These are phyloP conservation scores for Sporothrix mexicana DNA, from an alignment of 2,329 filamentous ascomycete species.

Conservation along the genomic window DNA sequence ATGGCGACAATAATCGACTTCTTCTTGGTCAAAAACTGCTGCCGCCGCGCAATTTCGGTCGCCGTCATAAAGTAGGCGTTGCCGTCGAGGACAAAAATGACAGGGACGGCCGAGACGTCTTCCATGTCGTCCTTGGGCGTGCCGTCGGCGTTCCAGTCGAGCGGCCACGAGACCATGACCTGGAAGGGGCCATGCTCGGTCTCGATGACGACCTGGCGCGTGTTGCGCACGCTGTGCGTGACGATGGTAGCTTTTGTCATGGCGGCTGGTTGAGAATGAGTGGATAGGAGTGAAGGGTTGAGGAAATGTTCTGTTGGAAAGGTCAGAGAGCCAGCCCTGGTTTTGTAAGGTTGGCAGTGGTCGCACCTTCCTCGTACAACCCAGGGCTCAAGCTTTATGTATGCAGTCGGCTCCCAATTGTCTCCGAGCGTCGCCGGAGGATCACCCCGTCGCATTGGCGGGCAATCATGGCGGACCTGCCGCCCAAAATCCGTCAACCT, in stretches of 20 bases:
- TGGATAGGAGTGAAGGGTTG: not conserved
- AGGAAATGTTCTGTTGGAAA: not conserved
- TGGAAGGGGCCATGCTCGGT: slow-evolving; percentile 29
- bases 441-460: slow-evolving; percentile 14
- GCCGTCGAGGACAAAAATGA: slow-evolving; percentile 32
- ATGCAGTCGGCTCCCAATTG: not conserved
- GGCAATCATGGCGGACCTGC: not conserved
- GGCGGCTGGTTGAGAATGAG: not conserved
- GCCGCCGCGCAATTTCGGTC: slow-evolving; percentile 33
- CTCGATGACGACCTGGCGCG: slow-evolving; percentile 29
- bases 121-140: not conserved
- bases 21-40: slow-evolving; percentile 24
- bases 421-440: slow-evolving; percentile 17
- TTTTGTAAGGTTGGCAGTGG: not conserved
- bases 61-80: slow-evolving; percentile 35
- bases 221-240: slow-evolving; percentile 32
- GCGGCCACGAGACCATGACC: slow-evolving; percentile 33
- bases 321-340: not conserved
- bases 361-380: not conserved
- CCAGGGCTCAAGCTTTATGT: not conserved
- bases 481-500: not conserved
- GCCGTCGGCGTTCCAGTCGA: slow-evolving; percentile 30
- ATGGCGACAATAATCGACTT: slow-evolving; percentile 33
- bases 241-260: not conserved
- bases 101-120: slow-evolving; percentile 23